Conservation (phyloP, 805 yeast genomes). For the Wickerhamiella occidentalis region DNA sequence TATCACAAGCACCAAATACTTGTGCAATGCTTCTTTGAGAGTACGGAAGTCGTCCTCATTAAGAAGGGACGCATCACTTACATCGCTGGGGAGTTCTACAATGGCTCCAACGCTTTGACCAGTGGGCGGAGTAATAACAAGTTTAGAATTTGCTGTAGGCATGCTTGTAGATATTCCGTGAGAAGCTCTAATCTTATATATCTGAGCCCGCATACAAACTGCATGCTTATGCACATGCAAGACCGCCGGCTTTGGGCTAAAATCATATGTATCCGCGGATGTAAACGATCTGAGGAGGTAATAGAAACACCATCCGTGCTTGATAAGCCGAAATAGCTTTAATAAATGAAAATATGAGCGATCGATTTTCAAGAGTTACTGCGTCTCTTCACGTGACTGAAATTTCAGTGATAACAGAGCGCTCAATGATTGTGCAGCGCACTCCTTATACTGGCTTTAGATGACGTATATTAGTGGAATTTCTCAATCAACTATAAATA, state of each 20-base stretch:
- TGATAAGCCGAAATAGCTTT: background rate
- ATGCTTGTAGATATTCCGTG: background rate
- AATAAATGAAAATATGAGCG: background rate
- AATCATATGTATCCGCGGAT: background rate
- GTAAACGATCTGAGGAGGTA: no score
- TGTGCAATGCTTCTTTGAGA: constrained; percentile 53
- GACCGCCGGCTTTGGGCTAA: background rate
- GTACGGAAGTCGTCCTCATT: constrained; percentile 50
- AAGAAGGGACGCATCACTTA: constrained; percentile 61
- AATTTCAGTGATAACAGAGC: no score
- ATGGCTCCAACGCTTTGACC: constrained; percentile 57
- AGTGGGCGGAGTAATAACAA: constrained; percentile 35
- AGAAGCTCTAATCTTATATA: background rate
- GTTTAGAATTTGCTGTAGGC: constrained; percentile 5
- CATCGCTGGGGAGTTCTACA: constrained; percentile 50
- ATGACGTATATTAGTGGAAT: no score
- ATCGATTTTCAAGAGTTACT: background rate
- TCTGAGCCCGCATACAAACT: background rate
- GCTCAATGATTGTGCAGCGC: no score
- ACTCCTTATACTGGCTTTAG: no score
- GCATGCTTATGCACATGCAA: background rate
- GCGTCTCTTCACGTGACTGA: constrained; percentile 12
- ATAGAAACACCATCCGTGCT: no score
- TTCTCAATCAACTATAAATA: no score
- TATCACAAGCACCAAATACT: constrained; percentile 59